phyloP scores from a whole-genome alignment of 2,329 filamentous ascomycete species.

The Proliferodiscus dingleyae region DNA sequence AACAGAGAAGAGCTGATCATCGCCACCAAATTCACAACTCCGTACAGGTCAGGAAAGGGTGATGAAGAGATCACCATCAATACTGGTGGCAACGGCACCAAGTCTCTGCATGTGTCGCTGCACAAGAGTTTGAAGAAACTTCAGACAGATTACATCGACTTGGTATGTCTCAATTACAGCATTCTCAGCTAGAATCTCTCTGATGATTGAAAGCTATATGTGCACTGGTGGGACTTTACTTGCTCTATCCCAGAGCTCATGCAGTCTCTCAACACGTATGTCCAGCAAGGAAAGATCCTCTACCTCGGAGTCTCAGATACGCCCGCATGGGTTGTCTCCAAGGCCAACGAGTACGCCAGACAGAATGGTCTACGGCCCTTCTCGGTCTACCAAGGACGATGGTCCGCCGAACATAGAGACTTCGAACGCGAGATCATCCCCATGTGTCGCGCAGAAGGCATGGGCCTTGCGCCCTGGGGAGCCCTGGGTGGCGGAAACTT shows the following conservation, averaged over 20 bases:
- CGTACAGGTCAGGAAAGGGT: slow-evolving; percentile 28
- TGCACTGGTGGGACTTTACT: slow-evolving; percentile 66
- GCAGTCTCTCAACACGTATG: slow-evolving; percentile 60
- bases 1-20: slow-evolving; percentile 62
- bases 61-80: slow-evolving; percentile 36
- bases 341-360: slow-evolving; percentile 64
- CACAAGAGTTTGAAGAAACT: slow-evolving; percentile 54
- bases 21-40: slow-evolving; percentile 52
- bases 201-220: slow-evolving; percentile 44
- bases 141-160: slow-evolving; percentile 65
- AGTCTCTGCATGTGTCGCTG: slow-evolving; percentile 53
- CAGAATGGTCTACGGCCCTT: slow-evolving; percentile 67
- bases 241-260: slow-evolving; percentile 62
- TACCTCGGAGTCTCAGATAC: slow-evolving; percentile 66
- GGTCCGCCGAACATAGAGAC: slow-evolving; percentile 59
- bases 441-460: slow-evolving; percentile 53
- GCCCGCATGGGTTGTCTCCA: slow-evolving; percentile 64
- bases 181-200: neutral
- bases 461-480: slow-evolving; percentile 54
- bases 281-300: slow-evolving; percentile 56
- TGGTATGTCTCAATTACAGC: slow-evolving; percentile 36
- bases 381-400: slow-evolving; percentile 62
- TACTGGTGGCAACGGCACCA: slow-evolving; percentile 56
- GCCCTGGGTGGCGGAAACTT: slow-evolving; percentile 46
- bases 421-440: slow-evolving; percentile 58